Evolutionary conservation across 352 stramenopile species (phyloP).

Genomic region (Pythium volutum): DNA sequence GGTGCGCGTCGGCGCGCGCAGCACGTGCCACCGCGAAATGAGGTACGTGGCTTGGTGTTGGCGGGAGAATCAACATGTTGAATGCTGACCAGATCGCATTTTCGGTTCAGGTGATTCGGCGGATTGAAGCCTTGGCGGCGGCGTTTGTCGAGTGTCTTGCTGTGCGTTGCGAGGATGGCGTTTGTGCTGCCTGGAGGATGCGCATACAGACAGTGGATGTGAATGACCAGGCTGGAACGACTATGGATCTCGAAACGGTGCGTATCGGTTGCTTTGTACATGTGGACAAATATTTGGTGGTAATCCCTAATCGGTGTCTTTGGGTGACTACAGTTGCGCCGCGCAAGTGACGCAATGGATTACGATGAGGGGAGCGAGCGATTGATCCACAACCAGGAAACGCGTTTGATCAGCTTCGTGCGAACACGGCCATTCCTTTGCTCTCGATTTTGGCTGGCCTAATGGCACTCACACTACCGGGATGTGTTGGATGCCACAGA

Average conservation of each 20-base stretch:
- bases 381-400: slow-evolving; percentile 56
- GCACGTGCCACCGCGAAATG: slow-evolving; percentile 32
- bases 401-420: slow-evolving; percentile 61
- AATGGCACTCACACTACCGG: not conserved
- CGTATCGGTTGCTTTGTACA: too few relatives aligned
- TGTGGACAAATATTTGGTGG: too few relatives aligned
- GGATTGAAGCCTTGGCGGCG: slow-evolving; percentile 53
- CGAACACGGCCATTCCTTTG: not conserved
- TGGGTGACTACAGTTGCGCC: slow-evolving; percentile 42
- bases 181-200: not conserved
- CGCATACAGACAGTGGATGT: not conserved
- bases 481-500: slow-evolving; percentile 30
- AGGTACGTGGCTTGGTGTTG: slow-evolving; percentile 29
- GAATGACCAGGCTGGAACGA: slow-evolving; percentile 34
- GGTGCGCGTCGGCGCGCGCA: not conserved
- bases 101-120: slow-evolving; percentile 38
- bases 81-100: not conserved
- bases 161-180: not conserved
- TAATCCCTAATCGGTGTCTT: not conserved
- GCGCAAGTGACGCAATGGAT: slow-evolving; percentile 44
- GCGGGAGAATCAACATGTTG: not conserved
- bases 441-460: not conserved
- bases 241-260: slow-evolving; percentile 64
- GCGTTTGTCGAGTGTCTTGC: slow-evolving; percentile 47
- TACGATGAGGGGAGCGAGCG: slow-evolving; percentile 58